Evolutionary conservation across 208 protist genomes (phyloP), one percentile per base, ranked within the genome.

Genomic region (Crithidia fasciculata): DNA sequence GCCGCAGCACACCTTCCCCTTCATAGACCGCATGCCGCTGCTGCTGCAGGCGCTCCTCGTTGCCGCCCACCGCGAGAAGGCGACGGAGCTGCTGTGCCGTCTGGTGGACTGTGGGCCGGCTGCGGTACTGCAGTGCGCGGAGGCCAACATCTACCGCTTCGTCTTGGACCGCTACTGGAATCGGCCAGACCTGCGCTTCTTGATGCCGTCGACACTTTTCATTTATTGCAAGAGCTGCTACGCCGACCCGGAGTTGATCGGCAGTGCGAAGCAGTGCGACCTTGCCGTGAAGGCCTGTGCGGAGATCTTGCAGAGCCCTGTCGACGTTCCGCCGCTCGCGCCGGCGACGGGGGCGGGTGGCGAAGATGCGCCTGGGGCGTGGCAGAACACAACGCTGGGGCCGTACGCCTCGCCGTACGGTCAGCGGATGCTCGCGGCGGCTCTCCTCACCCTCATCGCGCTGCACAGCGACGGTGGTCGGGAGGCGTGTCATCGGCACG

Each of bases 211-310:
- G n/a, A 79, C 87, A 5, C 76, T 96, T 19, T 96, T 96, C 67
- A 90, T 96, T 67, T 94, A 90, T 70, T 74, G 80, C 55, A 96
- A 96, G 80, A 89, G 79, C 52, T 91, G 83, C 76, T 94, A 95
- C 80, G 87, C 84, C 1, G 92, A 96, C 64, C 87, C 90, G 7
- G 75, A 72, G 40, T 81, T 96, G 44, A 86, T 93, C 53, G 88
- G 86, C 57, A 50, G 74, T 2, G 41, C 68, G 10, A 82, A 80
- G 61, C 88, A 92, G 74, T 81, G 86, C 37, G 73, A 85, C 36
- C 56, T 69, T 8, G 80, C 88, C 19, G 63, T 93, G 28, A 76
- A 83, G 39, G 76, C 74, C 16, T 94, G 88, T 56, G 76, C 84
- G 37, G 81, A 89, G 41, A 63, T 94, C 47, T 69, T 96, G 18